Evolutionary conservation across 495 filamentous ascomycete genomes (phyloP).

Genomic region (Hyaloscypha hepaticicola): DNA sequence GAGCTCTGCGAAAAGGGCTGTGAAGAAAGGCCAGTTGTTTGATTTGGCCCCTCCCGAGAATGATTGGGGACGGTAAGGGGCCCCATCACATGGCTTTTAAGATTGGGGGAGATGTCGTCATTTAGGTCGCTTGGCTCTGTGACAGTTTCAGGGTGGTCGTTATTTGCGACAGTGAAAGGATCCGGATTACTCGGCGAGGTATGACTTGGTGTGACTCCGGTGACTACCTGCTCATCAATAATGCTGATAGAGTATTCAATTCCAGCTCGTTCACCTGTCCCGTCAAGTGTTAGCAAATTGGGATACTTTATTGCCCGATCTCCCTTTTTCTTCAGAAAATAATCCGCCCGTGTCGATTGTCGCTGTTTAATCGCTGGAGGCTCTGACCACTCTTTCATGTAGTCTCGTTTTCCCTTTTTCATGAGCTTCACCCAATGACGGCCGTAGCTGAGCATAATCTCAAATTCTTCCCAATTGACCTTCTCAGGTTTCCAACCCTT

Average conservation of each 20-base stretch:
- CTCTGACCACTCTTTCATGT: slow-evolving; percentile 9
- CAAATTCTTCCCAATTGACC: slow-evolving; percentile 9
- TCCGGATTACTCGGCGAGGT: background rate
- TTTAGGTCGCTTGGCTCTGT: background rate
- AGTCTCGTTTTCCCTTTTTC: slow-evolving; percentile 2
- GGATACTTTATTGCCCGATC: background rate
- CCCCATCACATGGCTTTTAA: background rate
- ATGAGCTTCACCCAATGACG: slow-evolving; percentile 3
- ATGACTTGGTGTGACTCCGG: background rate
- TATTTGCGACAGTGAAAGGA: background rate
- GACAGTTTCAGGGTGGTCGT: background rate
- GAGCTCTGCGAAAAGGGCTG: background rate
- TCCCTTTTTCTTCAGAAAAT: background rate
- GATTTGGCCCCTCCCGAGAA: background rate
- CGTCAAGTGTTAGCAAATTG: background rate
- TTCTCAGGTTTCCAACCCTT: background rate
- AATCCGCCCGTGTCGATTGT: background rate
- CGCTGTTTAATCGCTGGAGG: background rate
- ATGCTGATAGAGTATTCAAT: background rate
- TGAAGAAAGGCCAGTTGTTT: background rate
- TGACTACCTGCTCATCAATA: background rate
- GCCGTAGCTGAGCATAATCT: slow-evolving; percentile 4
- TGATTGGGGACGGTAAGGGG: background rate
- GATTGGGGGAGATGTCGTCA: background rate
- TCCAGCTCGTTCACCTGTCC: background rate